Percentiles rank a stretch among this genome's conserved stretches.
Conservation (phyloP, 805 yeast genomes). For the Zygoascus tannicola region DNA sequence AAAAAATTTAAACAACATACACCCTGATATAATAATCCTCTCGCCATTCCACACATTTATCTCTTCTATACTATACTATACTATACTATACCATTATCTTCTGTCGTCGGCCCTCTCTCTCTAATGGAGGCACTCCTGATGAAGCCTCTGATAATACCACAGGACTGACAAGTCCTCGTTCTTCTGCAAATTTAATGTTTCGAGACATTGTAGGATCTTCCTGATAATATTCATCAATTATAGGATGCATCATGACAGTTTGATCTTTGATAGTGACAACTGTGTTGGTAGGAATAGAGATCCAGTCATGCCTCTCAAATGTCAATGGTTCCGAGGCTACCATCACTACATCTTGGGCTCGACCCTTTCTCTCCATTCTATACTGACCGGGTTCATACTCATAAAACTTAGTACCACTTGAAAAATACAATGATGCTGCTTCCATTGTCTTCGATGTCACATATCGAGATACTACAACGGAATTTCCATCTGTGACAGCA, state of each 20-base stretch:
- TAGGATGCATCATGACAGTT: slow-evolving; percentile 85
- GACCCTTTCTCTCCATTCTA: slow-evolving; percentile 85
- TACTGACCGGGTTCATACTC: slow-evolving; percentile 89
- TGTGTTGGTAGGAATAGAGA: slow-evolving; percentile 91
- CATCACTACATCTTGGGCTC: slow-evolving; percentile 92
- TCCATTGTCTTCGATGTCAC: slow-evolving; percentile 85
- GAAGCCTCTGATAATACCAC: slow-evolving; percentile 48
- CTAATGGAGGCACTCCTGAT: slow-evolving; percentile 66
- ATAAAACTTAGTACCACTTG: slow-evolving; percentile 84
- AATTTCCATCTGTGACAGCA: slow-evolving; percentile 89
- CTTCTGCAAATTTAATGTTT: slow-evolving; percentile 73
- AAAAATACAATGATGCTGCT: slow-evolving; percentile 92
- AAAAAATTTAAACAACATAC: not conserved
- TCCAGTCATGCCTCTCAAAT: slow-evolving; percentile 96
- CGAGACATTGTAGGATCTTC: slow-evolving; percentile 58
- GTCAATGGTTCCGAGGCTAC: slow-evolving; percentile 96
- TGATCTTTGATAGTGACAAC: slow-evolving; percentile 71
- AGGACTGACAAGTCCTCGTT: slow-evolving; percentile 89
- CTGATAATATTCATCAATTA: slow-evolving; percentile 78
- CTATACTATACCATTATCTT: too few relatives aligned
- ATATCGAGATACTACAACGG: slow-evolving; percentile 80
- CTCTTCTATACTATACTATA: too few relatives aligned
- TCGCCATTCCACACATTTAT: too few relatives aligned
- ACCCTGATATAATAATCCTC: too few relatives aligned
- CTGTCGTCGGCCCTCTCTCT: slow-evolving; percentile 60